phyloP scores from a whole-genome alignment of 352 stramenopile genomes.

The Phytophthora podocarpi region DNA sequence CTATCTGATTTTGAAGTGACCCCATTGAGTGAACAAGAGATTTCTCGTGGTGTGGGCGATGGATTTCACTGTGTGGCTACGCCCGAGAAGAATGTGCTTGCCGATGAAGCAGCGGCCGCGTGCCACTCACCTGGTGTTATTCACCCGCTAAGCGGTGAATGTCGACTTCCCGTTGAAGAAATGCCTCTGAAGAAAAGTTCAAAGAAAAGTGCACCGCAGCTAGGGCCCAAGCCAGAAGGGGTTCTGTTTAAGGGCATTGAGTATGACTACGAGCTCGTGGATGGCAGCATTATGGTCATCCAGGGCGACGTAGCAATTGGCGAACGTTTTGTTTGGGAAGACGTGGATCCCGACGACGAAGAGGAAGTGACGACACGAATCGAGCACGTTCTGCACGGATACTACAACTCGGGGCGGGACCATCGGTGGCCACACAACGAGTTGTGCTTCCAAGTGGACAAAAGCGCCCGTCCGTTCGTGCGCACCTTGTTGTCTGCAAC shows the following conservation, averaged over 20 bases:
- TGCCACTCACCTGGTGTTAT: constrained; percentile 52
- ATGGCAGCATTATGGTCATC: constrained; percentile 78
- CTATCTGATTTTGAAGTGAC: constrained; percentile 51
- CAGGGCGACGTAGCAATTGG: constrained; percentile 82
- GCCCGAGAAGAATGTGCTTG: constrained; percentile 21
- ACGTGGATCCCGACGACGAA: constrained; percentile 18
- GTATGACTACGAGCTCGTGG: constrained; percentile 79
- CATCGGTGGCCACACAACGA: constrained; percentile 66
- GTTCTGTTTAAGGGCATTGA: constrained; percentile 82
- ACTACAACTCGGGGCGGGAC: constrained; percentile 81
- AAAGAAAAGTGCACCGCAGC: constrained; percentile 10
- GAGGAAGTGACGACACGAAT: constrained; percentile 17
- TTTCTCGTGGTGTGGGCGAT: constrained; percentile 35
- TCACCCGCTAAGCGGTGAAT: constrained; percentile 57
- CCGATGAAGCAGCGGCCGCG: constrained; percentile 44
- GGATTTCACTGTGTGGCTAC: constrained; percentile 46
- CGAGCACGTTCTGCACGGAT: constrained; percentile 65
- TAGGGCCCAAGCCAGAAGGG: constrained; percentile 15
- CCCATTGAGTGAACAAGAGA: constrained; percentile 32
- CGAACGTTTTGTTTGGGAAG: constrained; percentile 46
- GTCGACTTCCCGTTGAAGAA: constrained; percentile 69
- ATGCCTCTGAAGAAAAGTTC: constrained; percentile 33
- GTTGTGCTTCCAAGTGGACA: constrained; percentile 76
- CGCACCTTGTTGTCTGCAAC: constrained; percentile 57
- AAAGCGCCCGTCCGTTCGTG: constrained; percentile 44